Evolutionary conservation across 75 land plant genomes (phyloP).

Genomic region (Cunninghamia lanceolata): DNA sequence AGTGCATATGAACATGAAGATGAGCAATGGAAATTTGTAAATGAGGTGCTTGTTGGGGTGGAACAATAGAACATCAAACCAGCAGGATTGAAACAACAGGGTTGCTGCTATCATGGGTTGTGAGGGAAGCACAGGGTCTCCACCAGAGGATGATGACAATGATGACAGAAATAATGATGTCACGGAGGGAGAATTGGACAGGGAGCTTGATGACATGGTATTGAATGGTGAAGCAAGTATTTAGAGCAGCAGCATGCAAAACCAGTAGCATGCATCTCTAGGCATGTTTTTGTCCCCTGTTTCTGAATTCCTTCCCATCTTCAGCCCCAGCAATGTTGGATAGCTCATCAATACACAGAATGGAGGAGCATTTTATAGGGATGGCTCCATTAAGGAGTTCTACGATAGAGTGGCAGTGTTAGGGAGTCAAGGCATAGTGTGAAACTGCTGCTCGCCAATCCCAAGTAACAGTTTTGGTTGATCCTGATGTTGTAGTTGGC

Average conservation of each 20-base stretch:
- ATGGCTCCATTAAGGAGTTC: neutral
- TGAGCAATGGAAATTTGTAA: neutral
- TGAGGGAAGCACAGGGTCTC: neutral
- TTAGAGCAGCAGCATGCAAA: neutral
- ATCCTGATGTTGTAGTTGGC: too few relatives aligned
- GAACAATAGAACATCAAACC: neutral
- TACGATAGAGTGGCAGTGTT: too few relatives aligned
- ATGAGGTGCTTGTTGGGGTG: neutral
- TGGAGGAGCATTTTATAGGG: neutral
- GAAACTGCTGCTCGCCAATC: too few relatives aligned
- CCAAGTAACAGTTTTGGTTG: too few relatives aligned
- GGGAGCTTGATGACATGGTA: neutral
- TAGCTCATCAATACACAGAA: neutral
- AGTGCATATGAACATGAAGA: neutral
- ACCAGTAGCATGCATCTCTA: neutral
- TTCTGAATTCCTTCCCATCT: neutral
- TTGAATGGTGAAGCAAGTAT: neutral
- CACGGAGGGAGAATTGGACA: neutral
- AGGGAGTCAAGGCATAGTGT: neutral
- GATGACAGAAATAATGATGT: neutral
- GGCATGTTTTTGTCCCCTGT: conserved; percentile 5
- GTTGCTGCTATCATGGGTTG: neutral
- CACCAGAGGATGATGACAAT: neutral
- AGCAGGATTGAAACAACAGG: neutral
- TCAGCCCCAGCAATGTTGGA: neutral